Evolutionary conservation across 306 rosid genomes (phyloP).

Genomic region (Delonix regia): DNA sequence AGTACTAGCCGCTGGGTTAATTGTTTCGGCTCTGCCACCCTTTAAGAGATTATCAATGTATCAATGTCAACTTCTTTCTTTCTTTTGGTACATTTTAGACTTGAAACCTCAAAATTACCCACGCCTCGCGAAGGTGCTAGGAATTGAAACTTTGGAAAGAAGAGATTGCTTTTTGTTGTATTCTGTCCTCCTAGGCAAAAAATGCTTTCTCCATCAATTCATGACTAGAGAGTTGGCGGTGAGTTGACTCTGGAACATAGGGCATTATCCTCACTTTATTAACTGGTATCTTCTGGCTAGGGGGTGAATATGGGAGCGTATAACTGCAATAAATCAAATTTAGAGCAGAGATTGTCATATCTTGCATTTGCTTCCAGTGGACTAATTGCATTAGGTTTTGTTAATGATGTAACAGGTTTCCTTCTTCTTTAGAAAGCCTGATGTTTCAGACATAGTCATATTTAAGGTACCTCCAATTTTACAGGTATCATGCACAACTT

Average conservation of each 20-base stretch:
- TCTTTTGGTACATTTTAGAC: background rate
- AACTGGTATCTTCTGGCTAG: background rate
- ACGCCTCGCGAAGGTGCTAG: background rate
- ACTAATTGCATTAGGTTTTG: slow-evolving; percentile 20
- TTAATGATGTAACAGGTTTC: slow-evolving; percentile 68
- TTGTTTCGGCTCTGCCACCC: background rate
- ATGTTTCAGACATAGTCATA: slow-evolving; percentile 88
- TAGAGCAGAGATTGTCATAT: slow-evolving; percentile 5
- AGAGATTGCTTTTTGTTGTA: background rate
- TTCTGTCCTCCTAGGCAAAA: background rate
- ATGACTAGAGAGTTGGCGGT: background rate
- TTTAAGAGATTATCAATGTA: background rate
- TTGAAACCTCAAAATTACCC: background rate
- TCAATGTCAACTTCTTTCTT: background rate
- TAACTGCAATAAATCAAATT: background rate
- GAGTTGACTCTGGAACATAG: background rate
- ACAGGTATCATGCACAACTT: slow-evolving; percentile 53
- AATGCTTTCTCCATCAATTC: background rate
- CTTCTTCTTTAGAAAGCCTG: slow-evolving; percentile 79
- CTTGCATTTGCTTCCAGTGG: background rate
- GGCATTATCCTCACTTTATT: background rate
- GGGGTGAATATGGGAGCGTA: background rate
- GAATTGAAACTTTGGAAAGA: background rate
- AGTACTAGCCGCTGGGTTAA: background rate
- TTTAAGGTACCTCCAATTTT: slow-evolving; percentile 83